A percentile compares a stretch with the other conserved stretches of the same genome.
phyloP scores from a whole-genome alignment of 2,329 filamentous ascomycete species.

The Penicillium sp. region DNA sequence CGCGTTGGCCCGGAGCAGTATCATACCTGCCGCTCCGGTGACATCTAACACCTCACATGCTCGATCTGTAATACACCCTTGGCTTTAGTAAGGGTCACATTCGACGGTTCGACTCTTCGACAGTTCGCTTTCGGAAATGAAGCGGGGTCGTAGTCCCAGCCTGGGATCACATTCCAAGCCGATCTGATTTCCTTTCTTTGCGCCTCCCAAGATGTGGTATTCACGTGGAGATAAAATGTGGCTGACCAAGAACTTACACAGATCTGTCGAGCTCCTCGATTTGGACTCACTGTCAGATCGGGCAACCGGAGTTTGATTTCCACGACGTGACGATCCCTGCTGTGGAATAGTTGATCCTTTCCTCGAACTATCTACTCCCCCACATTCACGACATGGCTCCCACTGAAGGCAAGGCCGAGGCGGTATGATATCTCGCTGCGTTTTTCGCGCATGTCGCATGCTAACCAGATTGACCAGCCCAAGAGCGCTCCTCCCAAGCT shows the following conservation, averaged over 20 bases:
- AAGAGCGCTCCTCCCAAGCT: conserved; percentile 51
- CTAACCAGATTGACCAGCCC: conserved; percentile 29
- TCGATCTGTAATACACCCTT: conserved; percentile 3
- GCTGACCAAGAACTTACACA: not conserved
- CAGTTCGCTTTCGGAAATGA: not conserved
- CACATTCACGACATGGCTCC: conserved; percentile 26
- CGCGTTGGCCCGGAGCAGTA: not conserved
- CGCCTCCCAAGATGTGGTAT: not conserved
- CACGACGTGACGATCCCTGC: conserved; percentile 5
- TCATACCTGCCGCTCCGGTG: not conserved
- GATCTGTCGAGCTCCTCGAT: conserved; percentile 1
- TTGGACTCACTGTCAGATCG: conserved; percentile 3
- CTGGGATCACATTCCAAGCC: not conserved
- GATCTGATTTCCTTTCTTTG: not conserved
- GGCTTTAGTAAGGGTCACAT: not conserved
- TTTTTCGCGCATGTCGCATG: not conserved
- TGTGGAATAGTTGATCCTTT: conserved; percentile 4
- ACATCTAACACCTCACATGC: not conserved
- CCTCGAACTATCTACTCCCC: not conserved
- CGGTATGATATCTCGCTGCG: not conserved
- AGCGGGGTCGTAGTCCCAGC: not conserved
- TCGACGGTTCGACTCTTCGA: not conserved
- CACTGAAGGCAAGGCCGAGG: conserved; percentile 26
- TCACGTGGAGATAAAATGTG: not conserved
- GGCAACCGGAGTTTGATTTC: conserved; percentile 1